Base-by-base conservation (phyloP, 352 stramenopile species). In the Phytopythium aichiense region DNA sequence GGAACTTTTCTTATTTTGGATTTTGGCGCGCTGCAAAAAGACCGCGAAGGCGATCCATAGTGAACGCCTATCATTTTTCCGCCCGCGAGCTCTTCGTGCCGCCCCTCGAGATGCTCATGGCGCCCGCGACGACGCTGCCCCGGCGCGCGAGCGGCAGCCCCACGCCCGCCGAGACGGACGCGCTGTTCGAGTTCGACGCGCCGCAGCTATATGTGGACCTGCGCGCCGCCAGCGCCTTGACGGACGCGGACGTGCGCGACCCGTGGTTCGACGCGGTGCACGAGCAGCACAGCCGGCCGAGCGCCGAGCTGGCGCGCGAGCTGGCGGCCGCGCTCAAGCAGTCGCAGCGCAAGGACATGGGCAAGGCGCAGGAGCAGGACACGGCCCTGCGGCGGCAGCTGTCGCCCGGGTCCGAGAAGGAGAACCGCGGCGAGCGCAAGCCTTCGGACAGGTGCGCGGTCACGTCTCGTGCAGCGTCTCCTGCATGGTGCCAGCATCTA, bases 121-220 rank as follows among this genome's bases (percentile, higher is more conserved):
- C 53, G 31, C 37, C 49, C 25, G 13, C 28, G 25, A 12, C 16
- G 22, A 43, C 20, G 50, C 50, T 23, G 50, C 30, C 8, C 31
- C 18, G 16, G 55, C 37, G 30, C 40, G 35, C 40, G 11, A 48
- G 53, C 37, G 35, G 13, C 11, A 61, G 23, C 40, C 42, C 45
- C 42, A 46, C 40, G 40, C 16, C 25, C 53, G 42, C 22, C 57
- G 45, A 48, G 53, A 58, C 91, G 12, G 80, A 91, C 65, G 58
- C 73, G 52, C 71, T 89, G 18, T 92, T 91, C 67, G 84, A 89
- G 72, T 92, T 92, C 56, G 84, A 91, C 61, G 81, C 77, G 40
- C 76, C 84, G 49, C 76, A 82, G 57, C 60, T 65, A 38, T 91
- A 81, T 54, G 49, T 69, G 23, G 79, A 92, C 68, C 72, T 91